These are phyloP conservation scores for Chlamydomonas sphaeroides DNA, from an alignment of 139 green algal species.

Conservation along the genomic window DNA sequence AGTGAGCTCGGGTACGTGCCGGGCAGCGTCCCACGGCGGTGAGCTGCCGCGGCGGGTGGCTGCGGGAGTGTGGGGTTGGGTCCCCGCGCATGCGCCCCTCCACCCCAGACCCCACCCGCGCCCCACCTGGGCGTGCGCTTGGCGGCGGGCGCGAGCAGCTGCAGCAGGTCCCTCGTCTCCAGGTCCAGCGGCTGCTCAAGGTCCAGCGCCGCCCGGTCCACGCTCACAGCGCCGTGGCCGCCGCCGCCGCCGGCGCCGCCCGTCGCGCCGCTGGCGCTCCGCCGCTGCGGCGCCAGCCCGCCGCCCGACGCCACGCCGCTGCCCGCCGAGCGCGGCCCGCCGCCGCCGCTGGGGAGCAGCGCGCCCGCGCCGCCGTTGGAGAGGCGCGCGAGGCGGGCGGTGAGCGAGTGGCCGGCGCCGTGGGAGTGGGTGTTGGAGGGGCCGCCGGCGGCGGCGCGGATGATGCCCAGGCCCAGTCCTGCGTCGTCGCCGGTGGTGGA, in stretches of 20 bases:
- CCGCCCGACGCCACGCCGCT: too few species aligned
- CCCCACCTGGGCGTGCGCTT: slow-evolving; percentile 18
- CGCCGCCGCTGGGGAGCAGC: neutral
- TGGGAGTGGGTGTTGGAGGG: neutral
- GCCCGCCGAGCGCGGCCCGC: neutral
- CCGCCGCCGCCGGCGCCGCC: neutral
- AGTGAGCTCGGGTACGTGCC: too few species aligned
- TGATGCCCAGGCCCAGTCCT: neutral
- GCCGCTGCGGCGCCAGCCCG: too few species aligned
- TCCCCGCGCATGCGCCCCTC: too few species aligned
- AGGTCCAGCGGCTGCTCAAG: slow-evolving; percentile 23
- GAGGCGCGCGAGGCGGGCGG: neutral
- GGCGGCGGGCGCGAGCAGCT: slow-evolving; percentile 18
- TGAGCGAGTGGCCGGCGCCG: neutral
- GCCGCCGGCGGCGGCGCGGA: neutral
- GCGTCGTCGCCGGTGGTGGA: neutral
- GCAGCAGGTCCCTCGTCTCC: slow-evolving; percentile 22
- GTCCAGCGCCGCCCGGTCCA: slow-evolving; percentile 13
- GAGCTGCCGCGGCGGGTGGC: too few species aligned
- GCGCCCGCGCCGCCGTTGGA: neutral
- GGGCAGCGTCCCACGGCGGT: too few species aligned
- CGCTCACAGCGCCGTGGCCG: neutral
- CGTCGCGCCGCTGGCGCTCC: neutral
- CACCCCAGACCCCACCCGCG: neutral
- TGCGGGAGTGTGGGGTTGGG: too few species aligned